Evolutionary conservation across 225 moss, liverwort and hornwort genomes (phyloP), one percentile per base, ranked within the genome.

Genomic region (Polytrichum formosum): DNA sequence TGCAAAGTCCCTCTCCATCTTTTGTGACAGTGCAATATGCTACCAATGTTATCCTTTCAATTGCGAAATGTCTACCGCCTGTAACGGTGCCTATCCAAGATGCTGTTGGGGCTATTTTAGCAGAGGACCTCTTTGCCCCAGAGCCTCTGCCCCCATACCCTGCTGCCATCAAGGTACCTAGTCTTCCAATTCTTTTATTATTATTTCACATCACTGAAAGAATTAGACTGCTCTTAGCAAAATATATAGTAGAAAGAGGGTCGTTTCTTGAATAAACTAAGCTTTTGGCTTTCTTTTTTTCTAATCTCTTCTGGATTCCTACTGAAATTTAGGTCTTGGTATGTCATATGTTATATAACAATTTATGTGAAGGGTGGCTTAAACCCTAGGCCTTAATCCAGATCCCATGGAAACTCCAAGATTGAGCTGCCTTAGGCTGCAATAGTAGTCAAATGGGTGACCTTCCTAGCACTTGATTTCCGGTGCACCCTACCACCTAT

Each of bases 61-160:
- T 78, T 68, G 78, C 92, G 6, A 82, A 73, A 16, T 84, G 91
- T 21, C 68, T 97, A 80, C 71, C 81, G 33, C 69, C 86, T 64
- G 75, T 92, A 25, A 81, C 79, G 7, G 83, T 92, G 19, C 75
- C 94, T 66, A 59, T 94, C 33, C 80, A 86, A 59, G 76, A 81
- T 29, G 87, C 94, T 5, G 70, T 92, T 23, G 92, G 93, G 21
- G 58, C 81, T n/a, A 71, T 85, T 81, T 69, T 94, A 64, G 92
- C 94, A 7, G 91, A 94, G 67, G 89, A 97, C 58, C 58, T 94
- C 79, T 71, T 70, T 53, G 90, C 94, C 70, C 83, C 88, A 28
- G 97, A 91, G 70, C 88, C 91, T 5, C 80, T 92, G 53, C 97
- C 97, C n/a, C 92, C 92, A n/a, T 92, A 88, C 72, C 88, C 91